Percentiles rank a stretch among this genome's conserved stretches.
Conservation (phyloP, 441 rosid genomes). For the Daphne laureola region DNA sequence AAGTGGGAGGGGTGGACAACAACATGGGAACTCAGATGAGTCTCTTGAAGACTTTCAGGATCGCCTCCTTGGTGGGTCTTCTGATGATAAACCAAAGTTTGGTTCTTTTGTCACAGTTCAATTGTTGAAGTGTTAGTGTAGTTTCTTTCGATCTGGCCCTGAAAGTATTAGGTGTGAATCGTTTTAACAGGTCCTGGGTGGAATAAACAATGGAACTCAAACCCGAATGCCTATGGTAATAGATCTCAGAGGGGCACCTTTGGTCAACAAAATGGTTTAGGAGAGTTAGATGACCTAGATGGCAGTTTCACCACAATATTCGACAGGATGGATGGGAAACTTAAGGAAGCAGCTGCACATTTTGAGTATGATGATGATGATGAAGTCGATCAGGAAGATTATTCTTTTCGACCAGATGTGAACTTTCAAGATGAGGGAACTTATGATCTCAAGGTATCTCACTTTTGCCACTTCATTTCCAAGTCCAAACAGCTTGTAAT, state of each 20-base stretch:
- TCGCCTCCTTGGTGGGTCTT: constrained; percentile 33
- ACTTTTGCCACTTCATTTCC: background rate
- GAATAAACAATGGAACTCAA: too few relatives aligned
- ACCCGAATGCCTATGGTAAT: constrained; percentile 8
- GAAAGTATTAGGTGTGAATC: too few relatives aligned
- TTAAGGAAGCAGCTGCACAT: constrained; percentile 39
- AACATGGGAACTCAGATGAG: constrained; percentile 15
- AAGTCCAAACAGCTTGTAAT: background rate
- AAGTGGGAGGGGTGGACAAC: constrained; percentile 11
- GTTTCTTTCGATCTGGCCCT: too few relatives aligned
- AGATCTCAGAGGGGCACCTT: constrained; percentile 19
- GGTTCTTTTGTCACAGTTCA: constrained; percentile 21
- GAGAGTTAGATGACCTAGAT: constrained; percentile 17
- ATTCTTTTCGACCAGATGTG: constrained; percentile 47
- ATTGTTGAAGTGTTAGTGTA: too few relatives aligned
- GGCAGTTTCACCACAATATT: constrained; percentile 31
- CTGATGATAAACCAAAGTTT: constrained; percentile 19
- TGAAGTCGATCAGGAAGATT: constrained; percentile 25
- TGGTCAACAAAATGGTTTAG: background rate
- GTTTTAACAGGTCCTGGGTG: too few relatives aligned
- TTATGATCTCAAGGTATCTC: constrained; percentile 34
- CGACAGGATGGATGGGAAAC: constrained; percentile 52
- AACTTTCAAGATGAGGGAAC: constrained; percentile 18
- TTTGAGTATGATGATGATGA: constrained; percentile 32
- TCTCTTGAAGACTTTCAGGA: constrained; percentile 32